A percentile compares a stretch with the other conserved stretches of the same genome.
Evolutionary conservation across 352 stramenopile genomes (phyloP).

Genomic region (Globisporangium paroecandrum): DNA sequence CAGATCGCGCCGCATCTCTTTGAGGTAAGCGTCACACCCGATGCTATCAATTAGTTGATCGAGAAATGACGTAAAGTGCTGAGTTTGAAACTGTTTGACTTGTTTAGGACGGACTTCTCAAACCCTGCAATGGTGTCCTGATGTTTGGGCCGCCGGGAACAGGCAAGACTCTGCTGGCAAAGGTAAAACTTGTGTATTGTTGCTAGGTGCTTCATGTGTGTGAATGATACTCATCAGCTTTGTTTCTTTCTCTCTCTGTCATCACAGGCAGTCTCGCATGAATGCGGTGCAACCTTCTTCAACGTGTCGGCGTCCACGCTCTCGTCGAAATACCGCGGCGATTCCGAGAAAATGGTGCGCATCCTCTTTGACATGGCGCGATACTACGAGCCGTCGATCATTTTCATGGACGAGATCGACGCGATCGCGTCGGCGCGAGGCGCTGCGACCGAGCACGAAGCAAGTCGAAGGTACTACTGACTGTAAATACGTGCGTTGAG

Average conservation of each 20-base stretch:
- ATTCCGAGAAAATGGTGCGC: constrained; percentile 95
- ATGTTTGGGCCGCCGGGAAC: constrained; percentile 89
- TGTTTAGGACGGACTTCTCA: constrained; percentile 51
- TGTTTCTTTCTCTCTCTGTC: background rate
- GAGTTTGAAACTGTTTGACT: background rate
- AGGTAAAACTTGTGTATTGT: constrained; percentile 15
- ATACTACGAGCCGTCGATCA: constrained; percentile 96
- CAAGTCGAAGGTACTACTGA: constrained; percentile 62
- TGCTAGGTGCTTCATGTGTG: background rate
- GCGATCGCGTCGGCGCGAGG: constrained; percentile 85
- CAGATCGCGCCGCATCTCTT: constrained; percentile 84
- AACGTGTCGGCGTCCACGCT: constrained; percentile 93
- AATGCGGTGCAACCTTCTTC: constrained; percentile 98
- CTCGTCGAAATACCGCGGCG: constrained; percentile 91
- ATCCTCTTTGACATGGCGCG: constrained; percentile 98
- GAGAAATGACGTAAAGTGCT: background rate
- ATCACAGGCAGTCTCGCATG: constrained; percentile 85
- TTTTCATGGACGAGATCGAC: constrained; percentile 99
- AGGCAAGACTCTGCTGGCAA: constrained; percentile 87
- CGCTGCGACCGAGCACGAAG: constrained; percentile 76
- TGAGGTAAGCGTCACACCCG: constrained; percentile 26
- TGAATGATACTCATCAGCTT: background rate
- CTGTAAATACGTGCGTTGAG: background rate
- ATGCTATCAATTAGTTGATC: background rate
- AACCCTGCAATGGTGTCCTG: constrained; percentile 77